Base-by-base conservation (phyloP, 75 land plant species). In the Picea glauca region DNA sequence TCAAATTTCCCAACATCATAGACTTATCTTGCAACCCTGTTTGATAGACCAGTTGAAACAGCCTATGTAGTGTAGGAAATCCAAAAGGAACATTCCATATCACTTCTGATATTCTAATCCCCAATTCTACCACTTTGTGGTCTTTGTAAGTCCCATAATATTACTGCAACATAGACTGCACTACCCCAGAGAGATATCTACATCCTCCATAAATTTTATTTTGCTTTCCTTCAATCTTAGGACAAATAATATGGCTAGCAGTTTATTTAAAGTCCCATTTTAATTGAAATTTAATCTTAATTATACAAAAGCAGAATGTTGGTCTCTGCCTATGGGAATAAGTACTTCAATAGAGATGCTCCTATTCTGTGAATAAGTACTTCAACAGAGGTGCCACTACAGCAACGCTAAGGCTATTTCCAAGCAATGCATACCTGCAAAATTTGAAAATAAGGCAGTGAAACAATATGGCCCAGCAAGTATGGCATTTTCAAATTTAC, bases 341-440 rank as follows among this genome's bases (percentile, higher is more conserved):
- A 17, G 40, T 5, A 20, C 18, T 8, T 9, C 38, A 17, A 33
- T 14, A 68, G 38, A 17, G 18, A 11, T 17, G 14, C 11, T 11
- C 72, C 72, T 68, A 68, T 17, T 87, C 81, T 17, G 79, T 35
- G 67, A 95, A 93, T 30, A 96, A 85, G 86, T 96, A 93, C 13
- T 72, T 74, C 58, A 96, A 83, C 72, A 96, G 78, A 31, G 89
- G 85, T 50, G 88, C 94, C 46, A 92, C 94, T 11, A 96, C 94
- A 66, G 92, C 91, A 12, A 96, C 82, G 58, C 96, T 96, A 7
- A 96, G 62, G 77, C 96, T 93, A 78, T 96, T 96, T 60, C 98
- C 98, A 62, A 96, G 86, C 83, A 96, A 77, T 3, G 96, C 94
- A 83, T 96, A 93, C 64, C 98, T 95, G 91, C 79, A 73, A 68